Evolutionary conservation across 139 green algal genomes (phyloP), one percentile per base, ranked within the genome.

Genomic region (Closterium sp.): DNA sequence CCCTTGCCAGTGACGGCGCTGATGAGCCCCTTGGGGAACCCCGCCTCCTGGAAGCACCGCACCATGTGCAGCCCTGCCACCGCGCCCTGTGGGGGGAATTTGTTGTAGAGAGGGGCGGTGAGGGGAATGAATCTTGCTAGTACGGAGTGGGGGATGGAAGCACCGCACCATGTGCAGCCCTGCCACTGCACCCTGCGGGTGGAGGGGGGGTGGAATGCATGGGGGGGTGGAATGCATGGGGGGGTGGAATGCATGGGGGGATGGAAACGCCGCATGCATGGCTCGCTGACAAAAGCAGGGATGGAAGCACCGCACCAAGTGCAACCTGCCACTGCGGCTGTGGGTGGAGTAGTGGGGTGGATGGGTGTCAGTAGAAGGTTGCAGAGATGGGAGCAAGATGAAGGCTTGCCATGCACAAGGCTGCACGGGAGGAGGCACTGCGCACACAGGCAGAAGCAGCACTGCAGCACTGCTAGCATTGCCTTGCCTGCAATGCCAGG

Each of bases 11-110:
- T 99, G 84, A 97, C 95, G 33, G 96, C 91, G 87, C 96, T 96
- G 32, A 99, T 90, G 2, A 98, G 89, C 35, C 97, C 97, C 32
- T 95, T 87, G 25, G 97, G 97, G 33, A 98, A 84, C 31, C 97
- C 97, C 7, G 97, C 97, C 84, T 94, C 94, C 88, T 96, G 89
- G 92, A 99, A 99, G 90, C 95, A 97, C 85, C 97, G 95, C 87
- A 97, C 91, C 97, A 99, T 98, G 94, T 98, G 96, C n/a, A 98
- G 43, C 66, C 95, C 96, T 35, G 97, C 95, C 36, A 97, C 96
- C 7, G 94, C 95, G 36, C 97, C 97, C 91, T 93, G 32, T 89
- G 28, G 6, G 19, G n/a, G 28, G 30, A 91, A 31, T 76, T 28
- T 1, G 12, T 4, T 4, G 36, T 4, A 12, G 36, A 55, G 4